Evolutionary conservation across 2,329 filamentous ascomycete species (phyloP), one percentile per base, ranked within the genome.

Genomic region (Colletotrichum spaethianum): DNA sequence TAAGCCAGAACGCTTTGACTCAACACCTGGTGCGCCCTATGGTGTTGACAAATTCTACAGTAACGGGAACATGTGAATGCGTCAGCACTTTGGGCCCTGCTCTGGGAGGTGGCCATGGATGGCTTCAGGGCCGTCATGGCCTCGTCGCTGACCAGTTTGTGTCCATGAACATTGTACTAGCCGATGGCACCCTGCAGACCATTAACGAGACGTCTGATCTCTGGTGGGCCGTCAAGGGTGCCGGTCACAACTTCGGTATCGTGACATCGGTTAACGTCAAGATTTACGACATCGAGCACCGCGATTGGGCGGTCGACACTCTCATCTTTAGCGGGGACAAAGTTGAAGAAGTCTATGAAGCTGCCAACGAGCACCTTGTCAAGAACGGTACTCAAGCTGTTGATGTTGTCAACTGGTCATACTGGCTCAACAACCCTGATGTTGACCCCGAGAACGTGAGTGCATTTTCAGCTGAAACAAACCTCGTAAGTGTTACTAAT

Each of bases 201-300:
- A 78, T 87, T 1, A 77, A 83, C 66, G 76, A 79, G 48, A 78
- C 80, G 9, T 83, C 84, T 0, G 88, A 90, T 44, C 83, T 91
- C 2, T 91, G 83, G 80, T 91, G 89, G 89, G 89, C 83, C 1
- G 82, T 91, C 70, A 81, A 84, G 66, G 89, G 89, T 1, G 89
- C 88, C 1, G 89, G 88, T 1, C 88, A 90, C 74, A 90, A 90
- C 77, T 90, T 91, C 70, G 89, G 88, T 6, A 86, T 91, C 52
- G 87, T 90, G 14, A 89, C 87, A 0, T 84, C 83, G 1, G 78
- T 86, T 12, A 84, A 82, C 0, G 80, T 80, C 0, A 87, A 86
- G 75, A 82, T 89, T 44, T 89, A 86, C 74, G 84, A 88, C 72
- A 81, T 82, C 23, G 76, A 79, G 65, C 67, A 82, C 76, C 70